Base-by-base conservation (phyloP, 108 stramenopile species). In the Nitzschia inconspicua region DNA sequence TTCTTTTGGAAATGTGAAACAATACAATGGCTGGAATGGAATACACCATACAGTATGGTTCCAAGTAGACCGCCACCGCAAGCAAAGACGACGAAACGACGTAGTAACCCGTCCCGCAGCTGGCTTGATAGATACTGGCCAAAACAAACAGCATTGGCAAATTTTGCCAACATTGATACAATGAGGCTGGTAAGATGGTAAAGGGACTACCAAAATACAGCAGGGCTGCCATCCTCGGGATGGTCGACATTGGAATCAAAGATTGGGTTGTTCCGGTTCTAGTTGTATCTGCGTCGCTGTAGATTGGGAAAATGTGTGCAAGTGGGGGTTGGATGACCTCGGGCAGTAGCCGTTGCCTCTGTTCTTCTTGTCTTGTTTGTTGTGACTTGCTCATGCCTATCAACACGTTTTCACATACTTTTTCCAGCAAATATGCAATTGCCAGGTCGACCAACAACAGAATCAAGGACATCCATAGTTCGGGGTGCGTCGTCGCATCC, bases 191-290 rank as follows among this genome's bases (percentile, higher is more conserved):
- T 16, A 87, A 22, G n/a, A 68, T 59, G 13, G 82, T 57, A 26
- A 80, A 68, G 31, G 86, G 86, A 66, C 80, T 82, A 47, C 55
- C 48, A 28, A 62, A 82, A 49, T 87, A 87, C 3, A 76, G 29
- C 34, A 59, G 39, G 4, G 79, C 70, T 30, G 73, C 43, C 4
- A 82, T 11, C 3, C 76, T 31, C 1, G 86, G 86, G 0, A 83
- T n/a, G 19, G 69, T 57, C 36, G 53, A 51, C 32, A 73, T 63
- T 14, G 60, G 41, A 22, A 75, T 57, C 27, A 68, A 35, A 25
- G 70, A n/a, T n/a, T n/a, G n/a, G n/a, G n/a, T n/a, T n/a, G 56
- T 10, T 23, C 39, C 39, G 20, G 36, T 27, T 43, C 26, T 43
- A 14, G 40, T 57, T 27, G 19, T 30, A 6, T 20, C 2, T 4